These are phyloP conservation scores for Vitis cinerea DNA, from an alignment of 164 flowering plant genomes.

Conservation along the genomic window DNA sequence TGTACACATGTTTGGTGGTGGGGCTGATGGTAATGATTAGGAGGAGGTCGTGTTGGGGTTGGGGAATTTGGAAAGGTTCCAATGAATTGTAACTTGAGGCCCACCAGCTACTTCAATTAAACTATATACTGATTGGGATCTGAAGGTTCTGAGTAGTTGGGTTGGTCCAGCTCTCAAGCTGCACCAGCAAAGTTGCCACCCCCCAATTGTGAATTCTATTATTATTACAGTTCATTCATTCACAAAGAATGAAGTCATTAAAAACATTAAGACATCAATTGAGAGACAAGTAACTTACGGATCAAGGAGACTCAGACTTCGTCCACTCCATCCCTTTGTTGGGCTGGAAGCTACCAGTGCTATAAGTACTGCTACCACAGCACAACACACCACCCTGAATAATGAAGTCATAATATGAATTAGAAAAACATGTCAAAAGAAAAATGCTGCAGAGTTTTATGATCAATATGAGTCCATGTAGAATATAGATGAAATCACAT, in stretches of 20 bases:
- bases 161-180: not conserved
- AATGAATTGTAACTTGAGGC: not conserved
- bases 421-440: too few species aligned
- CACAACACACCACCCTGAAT: constrained; percentile 80
- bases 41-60: too few species aligned
- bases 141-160: too few species aligned
- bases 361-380: constrained; percentile 71
- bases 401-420: constrained; percentile 3
- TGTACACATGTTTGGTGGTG: too few species aligned
- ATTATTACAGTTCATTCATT: too few species aligned
- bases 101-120: not conserved
- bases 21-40: too few species aligned
- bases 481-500: not conserved
- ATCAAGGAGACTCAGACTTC: constrained; percentile 97
- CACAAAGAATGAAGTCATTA: not conserved
- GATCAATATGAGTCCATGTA: constrained; percentile 2
- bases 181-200: not conserved
- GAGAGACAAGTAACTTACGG: constrained; percentile 60
- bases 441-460: not conserved
- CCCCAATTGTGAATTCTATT: too few species aligned
- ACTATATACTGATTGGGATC: not conserved
- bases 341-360: constrained; percentile 99
- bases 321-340: constrained; percentile 99
- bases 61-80: not conserved
- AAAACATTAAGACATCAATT: not conserved